These are phyloP conservation scores for Trichoderma atrobrunneum DNA, from an alignment of 2,329 filamentous ascomycete species.

Conservation along the genomic window DNA sequence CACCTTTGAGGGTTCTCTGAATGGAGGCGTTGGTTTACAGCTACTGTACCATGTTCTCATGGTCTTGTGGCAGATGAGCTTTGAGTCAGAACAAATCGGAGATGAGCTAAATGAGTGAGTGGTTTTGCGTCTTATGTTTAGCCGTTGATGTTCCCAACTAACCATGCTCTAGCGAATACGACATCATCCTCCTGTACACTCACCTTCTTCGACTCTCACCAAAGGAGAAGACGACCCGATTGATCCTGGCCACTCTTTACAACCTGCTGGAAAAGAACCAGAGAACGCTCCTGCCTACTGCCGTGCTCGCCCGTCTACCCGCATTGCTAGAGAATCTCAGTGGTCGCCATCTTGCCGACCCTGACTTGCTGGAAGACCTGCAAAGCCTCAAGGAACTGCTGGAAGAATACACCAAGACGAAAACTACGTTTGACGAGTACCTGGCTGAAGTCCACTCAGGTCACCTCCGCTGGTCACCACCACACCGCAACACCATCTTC, in stretches of 20 bases:
- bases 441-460: slow-evolving; percentile 81
- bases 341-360: slow-evolving; percentile 61
- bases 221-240: slow-evolving; percentile 95
- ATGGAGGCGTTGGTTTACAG: slow-evolving; percentile 86
- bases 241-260: slow-evolving; percentile 83
- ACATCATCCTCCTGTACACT: slow-evolving; percentile 88
- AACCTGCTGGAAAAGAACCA: slow-evolving; percentile 74
- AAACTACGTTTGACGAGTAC: slow-evolving; percentile 84
- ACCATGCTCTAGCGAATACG: slow-evolving; percentile 69
- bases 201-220: slow-evolving; percentile 87
- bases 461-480: slow-evolving; percentile 88
- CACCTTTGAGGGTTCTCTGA: slow-evolving; percentile 61
- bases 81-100: slow-evolving; percentile 73
- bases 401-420: slow-evolving; percentile 66
- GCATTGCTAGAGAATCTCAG: slow-evolving; percentile 61
- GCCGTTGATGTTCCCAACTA: slow-evolving; percentile 16
- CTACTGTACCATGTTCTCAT: slow-evolving; percentile 91
- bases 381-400: slow-evolving; percentile 59
- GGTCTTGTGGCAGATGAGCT: slow-evolving; percentile 94
- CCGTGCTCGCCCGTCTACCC: slow-evolving; percentile 80
- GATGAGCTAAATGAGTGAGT: slow-evolving; percentile 81
- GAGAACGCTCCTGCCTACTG: slow-evolving; percentile 75
- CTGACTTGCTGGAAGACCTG: slow-evolving; percentile 62
- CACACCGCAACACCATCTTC: slow-evolving; percentile 81
- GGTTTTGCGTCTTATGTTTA: not conserved